Evolutionary conservation across 495 filamentous ascomycete species (phyloP).

Genomic region (Acidomyces sp.): DNA sequence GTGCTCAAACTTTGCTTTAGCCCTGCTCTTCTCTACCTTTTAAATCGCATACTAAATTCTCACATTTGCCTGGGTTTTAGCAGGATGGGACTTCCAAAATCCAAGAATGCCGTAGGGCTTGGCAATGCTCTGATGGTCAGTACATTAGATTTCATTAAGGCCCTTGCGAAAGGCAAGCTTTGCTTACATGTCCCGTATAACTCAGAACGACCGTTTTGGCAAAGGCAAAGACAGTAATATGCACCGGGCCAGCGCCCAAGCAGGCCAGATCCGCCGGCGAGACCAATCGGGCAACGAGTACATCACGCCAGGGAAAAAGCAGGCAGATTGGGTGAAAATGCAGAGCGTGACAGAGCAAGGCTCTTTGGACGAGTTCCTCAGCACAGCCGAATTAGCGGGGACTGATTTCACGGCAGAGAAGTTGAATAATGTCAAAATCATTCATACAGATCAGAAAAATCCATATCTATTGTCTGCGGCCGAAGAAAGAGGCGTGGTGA

Average conservation of each 20-base stretch:
- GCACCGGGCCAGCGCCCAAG: slow-evolving; percentile 23
- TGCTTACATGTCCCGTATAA: too few relatives aligned
- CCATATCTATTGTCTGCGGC: slow-evolving; percentile 79
- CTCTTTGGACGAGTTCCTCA: slow-evolving; percentile 75
- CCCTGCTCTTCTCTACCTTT: too few relatives aligned
- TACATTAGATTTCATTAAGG: background rate
- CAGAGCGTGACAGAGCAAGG: slow-evolving; percentile 95
- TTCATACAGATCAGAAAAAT: slow-evolving; percentile 88
- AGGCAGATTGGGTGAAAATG: slow-evolving; percentile 89
- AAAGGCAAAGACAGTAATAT: slow-evolving; percentile 66
- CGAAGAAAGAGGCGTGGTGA: slow-evolving; percentile 65
- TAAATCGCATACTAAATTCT: too few relatives aligned
- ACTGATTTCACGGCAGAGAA: slow-evolving; percentile 99
- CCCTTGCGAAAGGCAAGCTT: too few relatives aligned
- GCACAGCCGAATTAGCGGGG: slow-evolving; percentile 83
- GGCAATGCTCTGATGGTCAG: slow-evolving; percentile 67
- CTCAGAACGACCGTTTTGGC: slow-evolving; percentile 69
- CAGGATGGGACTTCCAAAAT: slow-evolving; percentile 87
- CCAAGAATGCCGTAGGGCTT: slow-evolving; percentile 85
- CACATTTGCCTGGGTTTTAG: too few relatives aligned
- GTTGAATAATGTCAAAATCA: slow-evolving; percentile 96
- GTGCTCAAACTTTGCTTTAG: too few relatives aligned
- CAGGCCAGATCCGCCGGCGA: slow-evolving; percentile 22
- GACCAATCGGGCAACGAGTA: slow-evolving; percentile 22
- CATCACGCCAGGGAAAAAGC: slow-evolving; percentile 43